phyloP scores from a whole-genome alignment of 2,329 filamentous ascomycete genomes.

The Thielaviopsis euricoi region DNA sequence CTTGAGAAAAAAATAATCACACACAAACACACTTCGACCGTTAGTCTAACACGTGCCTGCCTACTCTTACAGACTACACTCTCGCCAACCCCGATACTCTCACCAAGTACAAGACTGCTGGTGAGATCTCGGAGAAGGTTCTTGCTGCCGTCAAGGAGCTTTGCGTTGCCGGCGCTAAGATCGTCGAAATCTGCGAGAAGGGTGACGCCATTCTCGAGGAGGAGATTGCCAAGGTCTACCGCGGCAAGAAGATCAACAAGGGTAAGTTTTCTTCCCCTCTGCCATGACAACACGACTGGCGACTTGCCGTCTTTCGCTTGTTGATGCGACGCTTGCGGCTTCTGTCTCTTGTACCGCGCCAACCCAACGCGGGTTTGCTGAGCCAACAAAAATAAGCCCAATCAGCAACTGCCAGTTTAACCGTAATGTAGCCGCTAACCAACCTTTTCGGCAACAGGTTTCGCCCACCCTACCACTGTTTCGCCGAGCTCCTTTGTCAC shows the following conservation, averaged over 20 bases:
- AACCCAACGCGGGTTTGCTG: not conserved
- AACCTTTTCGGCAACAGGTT: conserved; percentile 35
- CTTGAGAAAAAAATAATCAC: not conserved
- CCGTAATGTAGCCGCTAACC: not conserved
- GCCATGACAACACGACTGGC: too few relatives aligned
- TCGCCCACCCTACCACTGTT: conserved; percentile 86
- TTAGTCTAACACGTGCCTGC: conserved; percentile 1
- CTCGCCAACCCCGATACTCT: conserved; percentile 86
- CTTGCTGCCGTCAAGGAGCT: conserved; percentile 65
- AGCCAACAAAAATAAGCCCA: not conserved
- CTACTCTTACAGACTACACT: conserved; percentile 52
- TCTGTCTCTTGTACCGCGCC: not conserved
- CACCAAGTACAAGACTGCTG: conserved; percentile 98
- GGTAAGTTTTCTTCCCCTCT: conserved; percentile 38
- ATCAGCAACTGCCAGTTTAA: not conserved
- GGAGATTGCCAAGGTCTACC: conserved; percentile 89
- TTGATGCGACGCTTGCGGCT: not conserved
- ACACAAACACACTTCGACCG: not conserved
- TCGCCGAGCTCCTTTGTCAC: conserved; percentile 90
- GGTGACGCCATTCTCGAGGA: conserved; percentile 91
- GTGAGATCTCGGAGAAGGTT: conserved; percentile 88
- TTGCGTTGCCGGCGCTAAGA: conserved; percentile 73
- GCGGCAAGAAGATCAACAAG: conserved; percentile 93
- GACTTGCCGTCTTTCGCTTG: not conserved
- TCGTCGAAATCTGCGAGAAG: conserved; percentile 85